Conservation (phyloP, 2,329 filamentous ascomycete genomes). For the Nigrospora sphaerica region DNA sequence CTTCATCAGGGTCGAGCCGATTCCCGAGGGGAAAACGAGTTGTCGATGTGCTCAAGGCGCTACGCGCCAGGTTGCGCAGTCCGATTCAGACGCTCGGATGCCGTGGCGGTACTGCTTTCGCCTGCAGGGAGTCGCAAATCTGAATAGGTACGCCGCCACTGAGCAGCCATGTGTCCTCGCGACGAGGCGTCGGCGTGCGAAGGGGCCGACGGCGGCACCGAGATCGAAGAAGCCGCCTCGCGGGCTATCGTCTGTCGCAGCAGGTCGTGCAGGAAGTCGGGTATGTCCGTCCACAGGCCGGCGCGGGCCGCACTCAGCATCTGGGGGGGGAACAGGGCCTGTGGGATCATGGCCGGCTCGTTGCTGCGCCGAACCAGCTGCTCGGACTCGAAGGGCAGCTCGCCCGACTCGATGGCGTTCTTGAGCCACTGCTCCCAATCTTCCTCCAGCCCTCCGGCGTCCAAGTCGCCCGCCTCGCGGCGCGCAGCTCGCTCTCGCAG, state of each 20-base stretch:
- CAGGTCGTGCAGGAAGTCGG: constrained; percentile 45
- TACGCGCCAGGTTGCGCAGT: constrained; percentile 25
- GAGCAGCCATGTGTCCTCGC: not conserved
- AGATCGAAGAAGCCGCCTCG: constrained; percentile 14
- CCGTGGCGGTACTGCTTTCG: constrained; percentile 16
- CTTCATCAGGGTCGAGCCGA: too few species aligned
- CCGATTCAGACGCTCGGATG: constrained; percentile 18
- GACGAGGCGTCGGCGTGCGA: constrained; percentile 4
- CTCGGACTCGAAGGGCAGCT: constrained; percentile 39
- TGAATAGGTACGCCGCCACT: constrained; percentile 17
- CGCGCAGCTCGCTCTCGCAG: constrained; percentile 57
- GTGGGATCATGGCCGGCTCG: constrained; percentile 17
- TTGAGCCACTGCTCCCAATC: constrained; percentile 73
- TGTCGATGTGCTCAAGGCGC: not conserved
- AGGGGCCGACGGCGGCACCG: not conserved
- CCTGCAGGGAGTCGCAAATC: constrained; percentile 32
- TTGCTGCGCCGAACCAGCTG: constrained; percentile 28
- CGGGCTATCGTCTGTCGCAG: constrained; percentile 39
- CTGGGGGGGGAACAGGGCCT: constrained; percentile 38
- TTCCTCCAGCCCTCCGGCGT: constrained; percentile 54
- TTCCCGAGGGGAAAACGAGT: too few species aligned
- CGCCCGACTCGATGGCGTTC: constrained; percentile 58
- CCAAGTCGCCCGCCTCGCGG: constrained; percentile 50
- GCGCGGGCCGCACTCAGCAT: constrained; percentile 48
- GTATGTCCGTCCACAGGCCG: constrained; percentile 51